These are phyloP conservation scores for Vaccinium myrtillus DNA, from an alignment of 148 eudicot genomes.

Conservation along the genomic window DNA sequence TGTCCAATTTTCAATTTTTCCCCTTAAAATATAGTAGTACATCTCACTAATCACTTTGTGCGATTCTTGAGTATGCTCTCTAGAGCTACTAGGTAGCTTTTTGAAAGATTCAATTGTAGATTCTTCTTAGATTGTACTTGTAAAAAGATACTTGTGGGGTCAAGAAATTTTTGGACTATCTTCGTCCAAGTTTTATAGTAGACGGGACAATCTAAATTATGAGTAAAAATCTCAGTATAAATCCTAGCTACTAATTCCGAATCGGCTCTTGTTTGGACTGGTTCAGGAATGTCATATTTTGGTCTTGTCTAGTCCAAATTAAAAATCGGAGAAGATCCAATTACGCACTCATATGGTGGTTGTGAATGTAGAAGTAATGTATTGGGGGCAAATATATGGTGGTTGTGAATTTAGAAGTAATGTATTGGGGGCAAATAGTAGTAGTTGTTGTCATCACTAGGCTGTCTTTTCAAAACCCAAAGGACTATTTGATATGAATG, in stretches of 20 bases:
- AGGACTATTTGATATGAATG: background rate
- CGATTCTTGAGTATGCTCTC: background rate
- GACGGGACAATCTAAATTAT: too few relatives aligned
- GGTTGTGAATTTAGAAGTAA: background rate
- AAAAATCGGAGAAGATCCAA: too few relatives aligned
- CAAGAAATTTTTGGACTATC: background rate
- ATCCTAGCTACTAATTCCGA: too few relatives aligned
- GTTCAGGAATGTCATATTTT: too few relatives aligned
- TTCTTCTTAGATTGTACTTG: conserved; percentile 7
- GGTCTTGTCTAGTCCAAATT: too few relatives aligned
- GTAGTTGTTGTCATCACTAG: conserved; percentile 11
- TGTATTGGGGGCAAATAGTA: background rate
- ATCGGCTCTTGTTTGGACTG: too few relatives aligned
- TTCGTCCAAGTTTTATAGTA: too few relatives aligned
- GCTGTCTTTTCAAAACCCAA: conserved; percentile 14
- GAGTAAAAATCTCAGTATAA: too few relatives aligned
- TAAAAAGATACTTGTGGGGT: background rate
- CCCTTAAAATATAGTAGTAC: background rate
- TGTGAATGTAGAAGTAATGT: background rate
- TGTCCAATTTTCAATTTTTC: background rate
- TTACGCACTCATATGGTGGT: background rate
- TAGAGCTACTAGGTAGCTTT: background rate
- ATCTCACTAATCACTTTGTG: conserved; percentile 5
- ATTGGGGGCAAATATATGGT: background rate
- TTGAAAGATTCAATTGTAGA: conserved; percentile 1